These are phyloP conservation scores for Elsinoe arachidis DNA, from an alignment of 2,329 filamentous ascomycete species.

Conservation along the genomic window DNA sequence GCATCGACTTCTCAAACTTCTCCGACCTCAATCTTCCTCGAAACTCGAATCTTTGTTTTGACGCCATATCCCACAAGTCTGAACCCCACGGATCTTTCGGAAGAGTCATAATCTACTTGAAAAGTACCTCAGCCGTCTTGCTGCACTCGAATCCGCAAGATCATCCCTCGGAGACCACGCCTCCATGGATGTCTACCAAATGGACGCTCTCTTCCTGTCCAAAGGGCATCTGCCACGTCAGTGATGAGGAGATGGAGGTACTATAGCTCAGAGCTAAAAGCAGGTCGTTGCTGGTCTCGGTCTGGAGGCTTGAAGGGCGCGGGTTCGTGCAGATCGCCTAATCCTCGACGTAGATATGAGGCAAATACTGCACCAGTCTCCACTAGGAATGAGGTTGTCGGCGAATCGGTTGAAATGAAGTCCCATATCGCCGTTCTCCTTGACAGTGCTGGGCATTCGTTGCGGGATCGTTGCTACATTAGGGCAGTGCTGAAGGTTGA, in stretches of 20 bases:
- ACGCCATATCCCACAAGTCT: background rate
- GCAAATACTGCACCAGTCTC: background rate
- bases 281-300: background rate
- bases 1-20: background rate
- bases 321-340: background rate
- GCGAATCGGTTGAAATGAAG: conserved; percentile 13
- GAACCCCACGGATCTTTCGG: background rate
- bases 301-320: background rate
- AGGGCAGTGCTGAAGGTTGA: background rate
- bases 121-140: background rate
- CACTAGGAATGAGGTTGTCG: conserved; percentile 19
- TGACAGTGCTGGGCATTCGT: background rate
- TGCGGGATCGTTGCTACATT: background rate
- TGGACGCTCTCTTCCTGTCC: conserved; percentile 19
- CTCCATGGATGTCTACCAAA: background rate
- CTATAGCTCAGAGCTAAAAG: background rate
- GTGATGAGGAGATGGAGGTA: conserved; percentile 39
- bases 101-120: conserved; percentile 17
- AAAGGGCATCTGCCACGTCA: conserved; percentile 41
- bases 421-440: background rate
- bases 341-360: background rate
- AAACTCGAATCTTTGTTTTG: background rate
- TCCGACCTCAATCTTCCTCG: conserved; percentile 7
- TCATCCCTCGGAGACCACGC: background rate
- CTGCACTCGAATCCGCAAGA: background rate